Base-by-base conservation (phyloP, 108 stramenopile species). In the Cyclotella sp. region DNA sequence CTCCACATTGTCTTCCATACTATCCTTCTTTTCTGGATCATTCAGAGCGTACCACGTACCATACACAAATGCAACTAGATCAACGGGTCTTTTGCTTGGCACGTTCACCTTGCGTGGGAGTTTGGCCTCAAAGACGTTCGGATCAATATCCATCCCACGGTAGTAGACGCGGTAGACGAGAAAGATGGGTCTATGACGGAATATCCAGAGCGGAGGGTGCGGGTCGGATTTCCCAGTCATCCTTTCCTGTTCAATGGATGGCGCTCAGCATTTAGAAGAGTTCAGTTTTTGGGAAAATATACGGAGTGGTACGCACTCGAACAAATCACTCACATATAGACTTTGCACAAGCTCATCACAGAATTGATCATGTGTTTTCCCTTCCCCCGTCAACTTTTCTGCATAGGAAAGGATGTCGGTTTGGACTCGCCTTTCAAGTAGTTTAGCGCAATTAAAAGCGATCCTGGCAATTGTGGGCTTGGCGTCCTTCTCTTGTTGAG, bases 91-190 rank as follows among this genome's bases (percentile, higher is more conserved):
- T 27, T 57, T 58, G 28, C 10, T 18, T 9, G 70, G 70, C 9
- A 70, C 14, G 9, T 57, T 24, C 55, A 58, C 42, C 34, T 9
- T 28, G 30, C 70, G 43, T 21, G 57, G 70, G 9, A 41, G 55
- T 11, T 34, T 28, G 7, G 70, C 42, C 18, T 51, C n/a, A 59
- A 70, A 57, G 39, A 70, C 58, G 3, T 26, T 43, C 14, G 39
- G 41, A 28, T 70, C 57, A 18, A 70, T 58, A 1, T 34, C 55
- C 57, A 58, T 19, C 5, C 57, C 57, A 52, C 51, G 70, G 55
- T 70, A 70, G 42, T 58, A 70, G 40, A 70, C 70, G 26, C 70
- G 70, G 26, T 70, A 70, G 57, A 70, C 26, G 41, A 53, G 51
- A 29, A 70, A 70, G 70, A 57, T 57, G 29, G 70, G 70, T 1